These are phyloP conservation scores for Gardenia jasminoides DNA, from an alignment of 257 asterid species.

Conservation along the genomic window DNA sequence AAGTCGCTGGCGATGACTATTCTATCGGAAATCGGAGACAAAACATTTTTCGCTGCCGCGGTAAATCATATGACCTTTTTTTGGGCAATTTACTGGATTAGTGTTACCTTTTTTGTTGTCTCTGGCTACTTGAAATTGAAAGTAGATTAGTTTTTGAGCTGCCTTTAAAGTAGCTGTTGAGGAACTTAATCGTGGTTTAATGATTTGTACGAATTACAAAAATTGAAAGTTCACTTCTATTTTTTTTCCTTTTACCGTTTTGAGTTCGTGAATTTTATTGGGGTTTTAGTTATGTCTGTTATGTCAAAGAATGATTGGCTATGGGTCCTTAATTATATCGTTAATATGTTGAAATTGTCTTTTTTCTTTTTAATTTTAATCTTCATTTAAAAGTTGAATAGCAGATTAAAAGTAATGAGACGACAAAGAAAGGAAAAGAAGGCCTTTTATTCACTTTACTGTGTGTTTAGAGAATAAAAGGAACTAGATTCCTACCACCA, in stretches of 20 bases:
- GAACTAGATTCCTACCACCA: constrained; percentile 19
- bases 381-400: not conserved
- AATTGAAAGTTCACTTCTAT: too few species aligned
- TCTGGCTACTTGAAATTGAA: not conserved
- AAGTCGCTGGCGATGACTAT: constrained; percentile 96
- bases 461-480: not conserved
- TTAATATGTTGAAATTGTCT: not conserved
- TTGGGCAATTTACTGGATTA: not conserved
- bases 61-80: constrained; percentile 37
- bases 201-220: not conserved
- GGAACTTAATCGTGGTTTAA: not conserved
- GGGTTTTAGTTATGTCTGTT: not conserved
- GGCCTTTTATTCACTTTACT: not conserved
- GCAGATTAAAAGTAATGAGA: not conserved
- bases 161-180: not conserved
- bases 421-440: not conserved
- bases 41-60: constrained; percentile 94
- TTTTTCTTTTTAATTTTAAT: not conserved
- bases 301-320: not conserved
- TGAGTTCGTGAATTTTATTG: not conserved
- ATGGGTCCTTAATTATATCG: not conserved
- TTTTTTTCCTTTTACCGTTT: not conserved
- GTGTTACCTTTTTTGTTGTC: not conserved
- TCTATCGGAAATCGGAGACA: constrained; percentile 90
- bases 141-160: not conserved